These are phyloP conservation scores for Neurospora sp. DNA, from an alignment of 2,329 filamentous ascomycete genomes.

Conservation along the genomic window DNA sequence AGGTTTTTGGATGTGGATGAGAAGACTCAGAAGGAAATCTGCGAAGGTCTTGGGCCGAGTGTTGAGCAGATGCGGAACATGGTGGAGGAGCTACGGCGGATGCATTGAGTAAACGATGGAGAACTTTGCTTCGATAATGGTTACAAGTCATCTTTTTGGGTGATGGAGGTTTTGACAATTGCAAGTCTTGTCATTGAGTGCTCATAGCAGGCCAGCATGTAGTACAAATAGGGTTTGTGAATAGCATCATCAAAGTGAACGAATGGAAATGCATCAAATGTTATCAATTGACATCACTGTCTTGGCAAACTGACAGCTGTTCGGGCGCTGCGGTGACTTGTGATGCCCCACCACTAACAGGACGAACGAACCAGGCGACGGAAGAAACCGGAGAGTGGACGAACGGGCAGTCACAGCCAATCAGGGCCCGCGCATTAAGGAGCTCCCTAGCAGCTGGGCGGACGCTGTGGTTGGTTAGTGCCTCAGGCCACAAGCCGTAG, in stretches of 20 bases:
- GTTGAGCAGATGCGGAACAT: slow-evolving; percentile 52
- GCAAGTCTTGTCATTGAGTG: background rate
- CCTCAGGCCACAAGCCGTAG: slow-evolving; percentile 31
- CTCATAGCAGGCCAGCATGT: background rate
- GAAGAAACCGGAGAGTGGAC: slow-evolving; percentile 15
- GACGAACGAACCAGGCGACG: slow-evolving; percentile 3
- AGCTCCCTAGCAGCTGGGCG: slow-evolving; percentile 3
- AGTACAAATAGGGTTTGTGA: background rate
- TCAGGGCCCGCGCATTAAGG: slow-evolving; percentile 33
- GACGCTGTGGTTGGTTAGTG: slow-evolving; percentile 18
- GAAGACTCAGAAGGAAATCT: slow-evolving; percentile 42
- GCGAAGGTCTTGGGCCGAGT: slow-evolving; percentile 46
- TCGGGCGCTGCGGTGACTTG: background rate
- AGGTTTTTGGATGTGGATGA: slow-evolving; percentile 65
- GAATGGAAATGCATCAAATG: background rate
- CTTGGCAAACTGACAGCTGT: background rate
- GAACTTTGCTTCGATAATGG: background rate
- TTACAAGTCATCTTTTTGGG: background rate
- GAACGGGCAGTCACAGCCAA: slow-evolving; percentile 26
- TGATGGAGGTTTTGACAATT: background rate
- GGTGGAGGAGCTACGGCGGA: slow-evolving; percentile 51
- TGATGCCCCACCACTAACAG: background rate
- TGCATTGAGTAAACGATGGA: slow-evolving; percentile 35
- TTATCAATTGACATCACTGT: background rate
- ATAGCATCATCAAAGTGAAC: background rate